A percentile compares a stretch with the other conserved stretches of the same genome.
Evolutionary conservation across 1,284 basidiomycete species (phyloP).

Genomic region (Cryptococcus amylolentus): DNA sequence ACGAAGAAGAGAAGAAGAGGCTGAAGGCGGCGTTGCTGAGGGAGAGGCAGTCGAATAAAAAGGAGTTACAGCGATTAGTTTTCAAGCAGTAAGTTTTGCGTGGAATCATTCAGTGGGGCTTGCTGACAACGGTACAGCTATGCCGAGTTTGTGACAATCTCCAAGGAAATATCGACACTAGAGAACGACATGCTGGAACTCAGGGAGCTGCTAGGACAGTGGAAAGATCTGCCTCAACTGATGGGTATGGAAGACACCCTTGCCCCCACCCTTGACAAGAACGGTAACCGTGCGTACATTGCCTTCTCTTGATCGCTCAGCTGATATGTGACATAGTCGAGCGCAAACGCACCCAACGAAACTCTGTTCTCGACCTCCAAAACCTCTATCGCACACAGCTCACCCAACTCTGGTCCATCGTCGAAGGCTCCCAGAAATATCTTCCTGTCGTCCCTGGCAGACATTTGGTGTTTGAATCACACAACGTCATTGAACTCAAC

Average conservation of each 20-base stretch:
- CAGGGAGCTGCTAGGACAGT: conserved; percentile 88
- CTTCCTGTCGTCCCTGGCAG: conserved; percentile 83
- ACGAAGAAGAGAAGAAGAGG: conserved; percentile 45
- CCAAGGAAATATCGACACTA: conserved; percentile 92
- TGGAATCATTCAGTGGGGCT: background rate
- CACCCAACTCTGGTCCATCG: conserved; percentile 80
- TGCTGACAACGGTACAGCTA: conserved; percentile 59
- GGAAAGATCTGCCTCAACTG: conserved; percentile 90
- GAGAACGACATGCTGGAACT: conserved; percentile 98
- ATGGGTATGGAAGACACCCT: conserved; percentile 70
- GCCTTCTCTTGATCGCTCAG: background rate
- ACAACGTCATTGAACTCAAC: conserved; percentile 80
- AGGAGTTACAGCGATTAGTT: conserved; percentile 65
- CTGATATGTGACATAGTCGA: conserved; percentile 46
- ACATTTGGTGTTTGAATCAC: conserved; percentile 84
- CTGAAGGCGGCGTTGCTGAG: conserved; percentile 45
- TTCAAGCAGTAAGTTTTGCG: conserved; percentile 73
- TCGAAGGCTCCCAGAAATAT: conserved; percentile 96
- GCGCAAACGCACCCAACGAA: conserved; percentile 68
- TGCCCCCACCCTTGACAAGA: conserved; percentile 43
- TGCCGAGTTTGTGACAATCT: conserved; percentile 91
- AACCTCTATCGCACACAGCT: conserved; percentile 92
- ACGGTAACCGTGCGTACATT: conserved; percentile 33
- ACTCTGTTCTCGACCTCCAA: conserved; percentile 86
- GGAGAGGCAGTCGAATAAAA: conserved; percentile 38